A percentile compares a stretch with the other conserved stretches of the same genome.
Evolutionary conservation across 192 early-diverging fungal species (phyloP).

Genomic region (Coemansia sp.): DNA sequence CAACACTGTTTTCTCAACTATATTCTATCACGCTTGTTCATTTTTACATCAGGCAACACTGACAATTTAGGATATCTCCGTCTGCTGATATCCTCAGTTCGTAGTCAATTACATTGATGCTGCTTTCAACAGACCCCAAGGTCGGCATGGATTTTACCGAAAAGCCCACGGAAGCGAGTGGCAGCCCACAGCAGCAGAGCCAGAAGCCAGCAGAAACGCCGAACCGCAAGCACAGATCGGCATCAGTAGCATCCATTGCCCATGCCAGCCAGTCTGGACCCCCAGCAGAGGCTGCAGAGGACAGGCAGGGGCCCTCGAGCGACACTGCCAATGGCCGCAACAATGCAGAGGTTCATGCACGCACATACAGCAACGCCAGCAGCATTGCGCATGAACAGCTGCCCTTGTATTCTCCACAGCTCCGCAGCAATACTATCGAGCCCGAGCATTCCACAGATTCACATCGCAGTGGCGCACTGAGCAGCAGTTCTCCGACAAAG

Average conservation of each 20-base stretch:
- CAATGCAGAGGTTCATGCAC: conserved; percentile 9
- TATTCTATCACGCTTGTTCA: too few species aligned
- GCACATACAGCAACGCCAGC: conserved; percentile 21
- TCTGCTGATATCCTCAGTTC: too few species aligned
- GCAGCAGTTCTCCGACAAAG: conserved; percentile 9
- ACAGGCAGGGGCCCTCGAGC: neutral
- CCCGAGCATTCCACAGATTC: neutral
- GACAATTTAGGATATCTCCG: too few species aligned
- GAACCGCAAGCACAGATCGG: conserved; percentile 1
- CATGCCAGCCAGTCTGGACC: neutral
- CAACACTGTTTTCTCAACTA: too few species aligned
- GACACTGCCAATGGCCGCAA: neutral
- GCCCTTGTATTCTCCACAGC: conserved; percentile 8
- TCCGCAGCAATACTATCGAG: conserved; percentile 14
- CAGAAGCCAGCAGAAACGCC: too few species aligned
- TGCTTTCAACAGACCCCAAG: conserved; percentile 6
- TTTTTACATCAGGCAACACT: too few species aligned
- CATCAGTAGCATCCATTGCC: neutral
- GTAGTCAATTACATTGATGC: neutral
- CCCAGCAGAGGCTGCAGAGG: neutral
- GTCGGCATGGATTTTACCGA: neutral
- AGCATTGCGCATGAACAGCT: conserved; percentile 12
- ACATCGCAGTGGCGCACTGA: too few species aligned
- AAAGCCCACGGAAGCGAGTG: too few species aligned
- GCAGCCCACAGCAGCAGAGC: too few species aligned